Conservation (phyloP, 1,284 basidiomycete species). For the Fomitopsis pinicola region DNA sequence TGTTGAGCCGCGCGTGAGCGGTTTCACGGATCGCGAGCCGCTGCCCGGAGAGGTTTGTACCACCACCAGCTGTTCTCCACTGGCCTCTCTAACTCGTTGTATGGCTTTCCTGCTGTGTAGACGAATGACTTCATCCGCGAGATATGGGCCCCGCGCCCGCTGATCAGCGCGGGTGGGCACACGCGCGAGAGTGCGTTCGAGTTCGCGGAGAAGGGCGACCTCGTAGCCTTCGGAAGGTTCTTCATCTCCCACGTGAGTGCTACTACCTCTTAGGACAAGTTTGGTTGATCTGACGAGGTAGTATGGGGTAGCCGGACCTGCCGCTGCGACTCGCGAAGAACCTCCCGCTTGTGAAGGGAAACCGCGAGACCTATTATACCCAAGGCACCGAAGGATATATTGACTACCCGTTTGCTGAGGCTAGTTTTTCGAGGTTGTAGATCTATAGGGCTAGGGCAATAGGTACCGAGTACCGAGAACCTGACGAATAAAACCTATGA, state of each 20-base stretch:
- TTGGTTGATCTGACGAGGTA: no score
- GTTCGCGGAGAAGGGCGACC: slow-evolving; percentile 28
- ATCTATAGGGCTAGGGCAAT: neutral
- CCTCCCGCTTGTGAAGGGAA: slow-evolving; percentile 8
- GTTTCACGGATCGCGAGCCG: slow-evolving; percentile 14
- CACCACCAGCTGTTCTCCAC: no score
- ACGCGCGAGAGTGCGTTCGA: slow-evolving; percentile 24
- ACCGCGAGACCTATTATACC: slow-evolving; percentile 12
- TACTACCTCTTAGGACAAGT: neutral
- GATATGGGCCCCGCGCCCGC: slow-evolving; percentile 26
- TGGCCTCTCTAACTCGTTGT: neutral
- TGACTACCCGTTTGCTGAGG: slow-evolving; percentile 16
- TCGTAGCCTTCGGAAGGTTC: slow-evolving; percentile 44
- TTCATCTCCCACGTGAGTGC: slow-evolving; percentile 41
- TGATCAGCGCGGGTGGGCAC: slow-evolving; percentile 36
- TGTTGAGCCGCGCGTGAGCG: slow-evolving; percentile 33
- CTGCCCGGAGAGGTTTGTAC: slow-evolving; percentile 2
- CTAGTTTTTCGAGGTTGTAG: neutral
- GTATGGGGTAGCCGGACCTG: slow-evolving; percentile 12
- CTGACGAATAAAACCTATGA: no score
- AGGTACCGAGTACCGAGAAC: no score
- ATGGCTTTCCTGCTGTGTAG: neutral
- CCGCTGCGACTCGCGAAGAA: slow-evolving; percentile 12
- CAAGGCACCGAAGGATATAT: slow-evolving; percentile 21
- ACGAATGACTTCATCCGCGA: slow-evolving; percentile 26